Conservation (phyloP, 169 alveolate genomes). For the Babesia gibsoni region DNA sequence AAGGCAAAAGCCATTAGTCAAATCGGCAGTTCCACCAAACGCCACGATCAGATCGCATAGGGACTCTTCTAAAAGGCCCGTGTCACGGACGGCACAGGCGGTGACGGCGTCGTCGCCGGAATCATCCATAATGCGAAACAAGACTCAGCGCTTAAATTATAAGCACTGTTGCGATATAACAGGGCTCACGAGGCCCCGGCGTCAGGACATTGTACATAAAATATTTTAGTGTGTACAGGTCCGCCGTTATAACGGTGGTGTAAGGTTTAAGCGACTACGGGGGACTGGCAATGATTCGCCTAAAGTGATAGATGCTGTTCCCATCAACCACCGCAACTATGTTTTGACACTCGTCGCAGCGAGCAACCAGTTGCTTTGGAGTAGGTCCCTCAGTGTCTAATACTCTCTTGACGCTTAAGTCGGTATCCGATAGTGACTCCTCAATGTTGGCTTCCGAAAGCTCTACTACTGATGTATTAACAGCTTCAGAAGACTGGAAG, state of each 20-base stretch:
- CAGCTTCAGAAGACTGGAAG: conserved; percentile 23
- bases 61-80: conserved; percentile 48
- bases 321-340: conserved; percentile 32
- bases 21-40: conserved; percentile 27
- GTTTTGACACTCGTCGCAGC: conserved; percentile 51
- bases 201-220: no score
- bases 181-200: no score
- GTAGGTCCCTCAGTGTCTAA: not conserved
- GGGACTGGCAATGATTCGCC: conserved; percentile 48
- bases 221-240: no score
- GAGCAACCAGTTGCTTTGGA: not conserved
- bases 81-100: conserved; percentile 28
- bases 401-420: not conserved
- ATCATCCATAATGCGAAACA: not conserved
- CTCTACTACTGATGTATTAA: conserved; percentile 20
- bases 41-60: conserved; percentile 48
- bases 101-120: not conserved
- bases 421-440: not conserved
- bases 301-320: conserved; percentile 15
- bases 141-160: not conserved
- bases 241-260: not conserved
- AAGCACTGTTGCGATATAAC: no score
- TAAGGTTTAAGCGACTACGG: conserved; percentile 16
- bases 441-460: no score
- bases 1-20: not conserved